Percentiles rank a stretch among this genome's conserved stretches.
Conservation (phyloP, 192 early-diverging fungal species). For the Coemansia guatemalensis region DNA sequence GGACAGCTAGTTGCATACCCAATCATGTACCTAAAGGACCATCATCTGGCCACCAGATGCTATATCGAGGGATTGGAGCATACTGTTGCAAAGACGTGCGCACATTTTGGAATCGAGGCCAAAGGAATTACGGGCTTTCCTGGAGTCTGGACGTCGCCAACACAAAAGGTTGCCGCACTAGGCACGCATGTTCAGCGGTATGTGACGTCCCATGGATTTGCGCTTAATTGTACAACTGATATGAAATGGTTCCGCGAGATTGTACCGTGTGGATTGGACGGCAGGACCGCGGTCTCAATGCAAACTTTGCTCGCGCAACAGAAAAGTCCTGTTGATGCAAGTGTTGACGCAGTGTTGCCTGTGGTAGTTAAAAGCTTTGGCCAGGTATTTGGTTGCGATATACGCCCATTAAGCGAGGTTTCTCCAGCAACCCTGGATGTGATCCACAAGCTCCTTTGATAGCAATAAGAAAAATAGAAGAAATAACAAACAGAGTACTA, state of each 20-base stretch:
- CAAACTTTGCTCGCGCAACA: constrained; percentile 10
- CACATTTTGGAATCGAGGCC: constrained; percentile 64
- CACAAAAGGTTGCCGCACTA: constrained; percentile 90
- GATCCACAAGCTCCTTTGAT: constrained; percentile 23
- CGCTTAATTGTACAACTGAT: constrained; percentile 91
- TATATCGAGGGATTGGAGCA: constrained; percentile 83
- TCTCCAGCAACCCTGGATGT: constrained; percentile 26
- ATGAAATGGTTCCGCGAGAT: constrained; percentile 87
- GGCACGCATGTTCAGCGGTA: constrained; percentile 88
- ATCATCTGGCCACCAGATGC: constrained; percentile 66
- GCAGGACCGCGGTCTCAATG: constrained; percentile 78
- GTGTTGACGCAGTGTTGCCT: constrained; percentile 20
- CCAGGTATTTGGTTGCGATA: constrained; percentile 28
- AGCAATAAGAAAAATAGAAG: not conserved
- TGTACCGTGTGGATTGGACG: constrained; percentile 83
- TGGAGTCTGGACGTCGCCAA: constrained; percentile 86
- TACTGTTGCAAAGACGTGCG: constrained; percentile 72
- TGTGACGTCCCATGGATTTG: constrained; percentile 91
- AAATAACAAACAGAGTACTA: constrained; percentile 9
- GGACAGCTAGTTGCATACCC: constrained; percentile 97
- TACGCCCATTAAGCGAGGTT: constrained; percentile 30
- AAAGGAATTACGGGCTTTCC: constrained; percentile 66
- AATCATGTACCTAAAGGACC: constrained; percentile 74
- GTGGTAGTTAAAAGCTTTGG: constrained; percentile 34
- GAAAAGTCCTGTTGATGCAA: constrained; percentile 2